Percentiles rank a stretch among this genome's conserved stretches.
Conservation (phyloP, 2,329 filamentous ascomycete genomes). For the Colletotrichum orbiculare region DNA sequence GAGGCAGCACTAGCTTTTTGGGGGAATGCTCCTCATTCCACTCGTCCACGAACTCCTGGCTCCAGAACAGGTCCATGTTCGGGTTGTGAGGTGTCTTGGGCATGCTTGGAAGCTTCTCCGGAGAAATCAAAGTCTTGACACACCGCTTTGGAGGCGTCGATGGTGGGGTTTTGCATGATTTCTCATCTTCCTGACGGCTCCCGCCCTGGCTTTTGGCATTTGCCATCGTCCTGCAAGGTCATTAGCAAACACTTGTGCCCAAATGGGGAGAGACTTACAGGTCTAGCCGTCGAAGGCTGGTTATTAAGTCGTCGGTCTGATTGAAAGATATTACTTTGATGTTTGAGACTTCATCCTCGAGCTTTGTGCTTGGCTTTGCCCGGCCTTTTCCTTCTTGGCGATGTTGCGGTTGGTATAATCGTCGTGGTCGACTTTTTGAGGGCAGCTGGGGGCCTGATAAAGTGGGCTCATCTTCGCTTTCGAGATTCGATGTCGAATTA, state of each 20-base stretch:
- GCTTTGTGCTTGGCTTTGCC: background rate
- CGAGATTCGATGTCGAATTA: constrained; percentile 20
- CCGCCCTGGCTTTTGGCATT: background rate
- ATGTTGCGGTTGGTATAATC: background rate
- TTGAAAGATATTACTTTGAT: constrained; percentile 1
- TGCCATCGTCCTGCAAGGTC: background rate
- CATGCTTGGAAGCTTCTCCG: constrained; percentile 51
- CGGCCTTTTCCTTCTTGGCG: too few species aligned
- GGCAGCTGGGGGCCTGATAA: background rate
- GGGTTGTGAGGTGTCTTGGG: constrained; percentile 65
- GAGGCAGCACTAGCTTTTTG: constrained; percentile 50
- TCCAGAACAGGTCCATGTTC: constrained; percentile 70
- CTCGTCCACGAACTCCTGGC: constrained; percentile 66
- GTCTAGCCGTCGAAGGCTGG: constrained; percentile 22
- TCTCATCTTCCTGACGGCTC: background rate
- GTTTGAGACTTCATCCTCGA: background rate
- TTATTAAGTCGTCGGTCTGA: constrained; percentile 23
- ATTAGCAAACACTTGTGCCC: background rate
- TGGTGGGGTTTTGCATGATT: constrained; percentile 12
- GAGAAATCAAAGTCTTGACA: constrained; percentile 42
- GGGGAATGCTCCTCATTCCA: constrained; percentile 74
- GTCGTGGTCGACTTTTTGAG: background rate
- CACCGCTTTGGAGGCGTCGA: constrained; percentile 38
- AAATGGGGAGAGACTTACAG: constrained; percentile 7
- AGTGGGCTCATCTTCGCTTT: constrained; percentile 3